Conservation (phyloP, 495 filamentous ascomycete genomes). For the Geopyxis carbonaria region DNA sequence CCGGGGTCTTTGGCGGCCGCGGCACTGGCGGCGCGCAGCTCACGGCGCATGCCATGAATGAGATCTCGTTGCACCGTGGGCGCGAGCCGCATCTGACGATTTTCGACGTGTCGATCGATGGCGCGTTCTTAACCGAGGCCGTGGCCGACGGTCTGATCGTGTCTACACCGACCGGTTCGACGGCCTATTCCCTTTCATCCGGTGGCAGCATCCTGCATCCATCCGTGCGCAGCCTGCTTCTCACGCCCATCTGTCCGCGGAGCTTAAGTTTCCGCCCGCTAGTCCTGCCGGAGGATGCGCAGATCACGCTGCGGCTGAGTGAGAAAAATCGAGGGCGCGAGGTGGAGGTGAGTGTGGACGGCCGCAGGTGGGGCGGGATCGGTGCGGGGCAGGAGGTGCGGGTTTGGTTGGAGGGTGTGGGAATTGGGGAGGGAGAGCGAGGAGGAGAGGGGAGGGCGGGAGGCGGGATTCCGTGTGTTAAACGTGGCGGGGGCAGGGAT, state of each 20-base stretch:
- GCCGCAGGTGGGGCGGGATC: slow-evolving; percentile 55
- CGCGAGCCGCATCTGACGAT: slow-evolving; percentile 76
- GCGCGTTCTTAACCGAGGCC: slow-evolving; percentile 72
- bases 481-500: slow-evolving; percentile 33
- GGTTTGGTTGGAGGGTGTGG: slow-evolving; percentile 55
- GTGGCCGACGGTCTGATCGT: slow-evolving; percentile 92
- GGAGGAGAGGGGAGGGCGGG: slow-evolving; percentile 30
- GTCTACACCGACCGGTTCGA: slow-evolving; percentile 82
- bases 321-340: slow-evolving; percentile 68
- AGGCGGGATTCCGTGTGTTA: slow-evolving; percentile 59
- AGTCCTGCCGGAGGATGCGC: slow-evolving; percentile 69
- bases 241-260: slow-evolving; percentile 88
- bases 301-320: slow-evolving; percentile 65
- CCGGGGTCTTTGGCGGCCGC: slow-evolving; percentile 53
- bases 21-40: slow-evolving; percentile 29
- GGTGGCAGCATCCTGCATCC: slow-evolving; percentile 95
- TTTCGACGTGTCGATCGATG: slow-evolving; percentile 71
- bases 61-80: slow-evolving; percentile 83
- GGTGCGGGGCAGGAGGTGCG: slow-evolving; percentile 67
- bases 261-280: slow-evolving; percentile 82
- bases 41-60: slow-evolving; percentile 80
- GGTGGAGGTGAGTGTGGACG: slow-evolving; percentile 78
- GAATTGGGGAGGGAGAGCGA: slow-evolving; percentile 13
- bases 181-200: slow-evolving; percentile 79
- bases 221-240: slow-evolving; percentile 63